A percentile compares a stretch with the other conserved stretches of the same genome.
Evolutionary conservation across 176 grass and related monocot genomes (phyloP).

Genomic region (Musa itinerans): DNA sequence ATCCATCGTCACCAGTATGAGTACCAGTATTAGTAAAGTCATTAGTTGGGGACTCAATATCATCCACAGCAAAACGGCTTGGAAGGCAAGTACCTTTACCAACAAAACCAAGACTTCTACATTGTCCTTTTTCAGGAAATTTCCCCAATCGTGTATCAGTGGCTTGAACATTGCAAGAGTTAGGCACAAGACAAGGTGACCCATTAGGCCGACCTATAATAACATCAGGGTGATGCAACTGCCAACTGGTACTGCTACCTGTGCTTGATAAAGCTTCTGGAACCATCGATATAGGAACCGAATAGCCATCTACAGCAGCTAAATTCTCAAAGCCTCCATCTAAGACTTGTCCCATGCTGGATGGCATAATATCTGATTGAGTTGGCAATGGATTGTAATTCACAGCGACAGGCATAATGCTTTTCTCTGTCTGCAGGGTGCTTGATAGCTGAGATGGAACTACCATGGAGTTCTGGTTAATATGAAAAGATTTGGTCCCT

Average conservation of each 20-base stretch:
- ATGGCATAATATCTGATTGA: conserved; percentile 51
- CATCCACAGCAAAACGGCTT: conserved; percentile 80
- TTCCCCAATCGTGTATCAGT: conserved; percentile 30
- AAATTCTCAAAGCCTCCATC: conserved; percentile 7
- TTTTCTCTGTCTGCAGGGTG: conserved; percentile 38
- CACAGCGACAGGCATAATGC: conserved; percentile 29
- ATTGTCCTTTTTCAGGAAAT: conserved; percentile 53
- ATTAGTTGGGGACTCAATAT: conserved; percentile 76
- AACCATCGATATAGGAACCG: background rate
- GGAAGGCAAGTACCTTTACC: conserved; percentile 92
- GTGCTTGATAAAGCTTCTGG: background rate
- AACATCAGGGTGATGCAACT: background rate
- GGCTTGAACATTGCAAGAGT: conserved; percentile 41
- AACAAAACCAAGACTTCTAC: conserved; percentile 80
- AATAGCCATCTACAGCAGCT: conserved; percentile 5
- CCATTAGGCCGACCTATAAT: conserved; percentile 27
- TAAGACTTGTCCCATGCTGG: conserved; percentile 40
- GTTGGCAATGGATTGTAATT: conserved; percentile 48
- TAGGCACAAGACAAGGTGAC: conserved; percentile 24
- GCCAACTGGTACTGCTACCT: conserved; percentile 19
- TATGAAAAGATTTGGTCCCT: conserved; percentile 28
- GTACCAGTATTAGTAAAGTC: conserved; percentile 54
- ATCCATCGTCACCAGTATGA: conserved; percentile 41
- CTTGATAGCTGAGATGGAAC: conserved; percentile 31
- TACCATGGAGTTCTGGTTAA: conserved; percentile 35